These are phyloP conservation scores for Phytophthora pistaciae DNA, from an alignment of 352 stramenopile genomes.

Conservation along the genomic window DNA sequence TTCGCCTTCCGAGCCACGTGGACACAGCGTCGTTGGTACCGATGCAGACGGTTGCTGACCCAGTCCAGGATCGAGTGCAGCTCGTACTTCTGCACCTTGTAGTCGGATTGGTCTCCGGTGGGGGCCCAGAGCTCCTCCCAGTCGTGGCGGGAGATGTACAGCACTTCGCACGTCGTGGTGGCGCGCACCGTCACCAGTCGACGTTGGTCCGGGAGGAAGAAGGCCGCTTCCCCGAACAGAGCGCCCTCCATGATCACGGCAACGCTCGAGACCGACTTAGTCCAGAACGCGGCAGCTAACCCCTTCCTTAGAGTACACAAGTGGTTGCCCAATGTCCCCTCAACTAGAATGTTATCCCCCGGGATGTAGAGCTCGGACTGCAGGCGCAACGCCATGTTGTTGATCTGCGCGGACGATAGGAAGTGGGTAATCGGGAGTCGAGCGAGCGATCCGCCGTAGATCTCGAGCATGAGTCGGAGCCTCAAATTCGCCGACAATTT, in stretches of 20 bases:
- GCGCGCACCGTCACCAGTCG: constrained; percentile 64
- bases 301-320: constrained; percentile 65
- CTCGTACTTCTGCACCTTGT: constrained; percentile 53
- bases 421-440: neutral
- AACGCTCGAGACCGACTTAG: constrained; percentile 45
- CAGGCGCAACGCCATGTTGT: neutral
- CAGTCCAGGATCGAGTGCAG: constrained; percentile 63
- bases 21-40: constrained; percentile 49
- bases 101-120: constrained; percentile 35
- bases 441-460: neutral
- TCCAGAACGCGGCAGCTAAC: constrained; percentile 55
- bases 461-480: neutral
- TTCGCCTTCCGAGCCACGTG: constrained; percentile 47
- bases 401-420: neutral
- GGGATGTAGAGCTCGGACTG: constrained; percentile 22
- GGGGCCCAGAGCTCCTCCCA: constrained; percentile 64
- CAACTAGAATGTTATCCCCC: constrained; percentile 8
- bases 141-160: constrained; percentile 57
- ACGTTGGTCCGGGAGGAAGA: constrained; percentile 62
- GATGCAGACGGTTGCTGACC: constrained; percentile 46
- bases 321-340: constrained; percentile 23
- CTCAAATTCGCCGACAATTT: neutral
- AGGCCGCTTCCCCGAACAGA: constrained; percentile 67
- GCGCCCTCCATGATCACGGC: constrained; percentile 59
- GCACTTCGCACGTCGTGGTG: constrained; percentile 56